These are phyloP conservation scores for Gillenia trifoliata DNA, from an alignment of 306 rosid species.

Conservation along the genomic window DNA sequence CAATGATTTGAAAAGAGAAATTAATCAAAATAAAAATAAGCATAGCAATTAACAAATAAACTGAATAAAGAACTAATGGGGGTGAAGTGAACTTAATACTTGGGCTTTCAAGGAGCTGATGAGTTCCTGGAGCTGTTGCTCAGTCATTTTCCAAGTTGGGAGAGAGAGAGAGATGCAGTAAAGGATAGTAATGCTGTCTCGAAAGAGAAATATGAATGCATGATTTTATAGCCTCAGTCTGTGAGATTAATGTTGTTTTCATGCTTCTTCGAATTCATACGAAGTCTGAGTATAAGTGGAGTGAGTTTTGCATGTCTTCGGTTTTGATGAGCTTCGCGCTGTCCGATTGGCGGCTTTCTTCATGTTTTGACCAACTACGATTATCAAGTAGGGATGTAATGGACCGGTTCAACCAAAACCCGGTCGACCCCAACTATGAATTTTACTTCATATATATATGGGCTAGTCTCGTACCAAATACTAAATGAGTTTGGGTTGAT, in stretches of 20 bases:
- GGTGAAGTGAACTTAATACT: background rate
- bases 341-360: background rate
- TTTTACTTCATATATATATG: background rate
- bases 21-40: background rate
- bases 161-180: background rate
- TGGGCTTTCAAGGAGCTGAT: background rate
- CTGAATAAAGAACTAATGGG: background rate
- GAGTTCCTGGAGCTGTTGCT: background rate
- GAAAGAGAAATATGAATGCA: background rate
- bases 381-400: background rate
- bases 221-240: background rate
- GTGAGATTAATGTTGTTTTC: background rate
- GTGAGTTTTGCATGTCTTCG: background rate
- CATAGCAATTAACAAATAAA: background rate
- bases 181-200: background rate
- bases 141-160: background rate
- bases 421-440: background rate
- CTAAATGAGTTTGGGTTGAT: background rate
- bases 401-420: background rate
- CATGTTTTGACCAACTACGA: background rate
- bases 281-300: background rate
- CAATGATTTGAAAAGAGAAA: background rate
- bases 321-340: background rate
- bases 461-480: background rate
- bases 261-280: background rate